Evolutionary conservation across 1,139 yeast genomes (phyloP).

Genomic region (Nadsonia starkeyi-henricii): DNA sequence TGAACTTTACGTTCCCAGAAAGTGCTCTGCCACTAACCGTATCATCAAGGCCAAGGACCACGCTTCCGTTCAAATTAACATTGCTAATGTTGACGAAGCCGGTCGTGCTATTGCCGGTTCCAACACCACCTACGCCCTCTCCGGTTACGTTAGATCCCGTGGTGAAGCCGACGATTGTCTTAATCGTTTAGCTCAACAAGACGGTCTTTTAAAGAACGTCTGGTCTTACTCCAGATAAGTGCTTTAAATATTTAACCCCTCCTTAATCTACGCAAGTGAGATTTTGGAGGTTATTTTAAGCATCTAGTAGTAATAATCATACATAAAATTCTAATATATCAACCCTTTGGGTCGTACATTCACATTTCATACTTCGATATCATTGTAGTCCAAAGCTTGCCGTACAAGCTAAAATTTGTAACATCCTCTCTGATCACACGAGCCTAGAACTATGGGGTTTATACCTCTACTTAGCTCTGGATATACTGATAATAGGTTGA

Average conservation of each 20-base stretch:
- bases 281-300: no score
- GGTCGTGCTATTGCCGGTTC: constrained; percentile 92
- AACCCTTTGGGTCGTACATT: no score
- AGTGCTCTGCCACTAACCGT: constrained; percentile 99
- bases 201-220: constrained; percentile 96
- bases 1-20: constrained; percentile 99
- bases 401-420: no score
- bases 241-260: background rate
- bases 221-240: constrained; percentile 97
- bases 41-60: constrained; percentile 99
- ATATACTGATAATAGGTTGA: no score
- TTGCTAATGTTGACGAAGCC: constrained; percentile 81
- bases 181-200: constrained; percentile 99
- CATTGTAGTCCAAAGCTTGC: no score
- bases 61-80: constrained; percentile 91
- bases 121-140: constrained; percentile 89
- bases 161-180: constrained; percentile 98
- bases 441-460: no score
- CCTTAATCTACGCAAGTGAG: no score
- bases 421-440: no score
- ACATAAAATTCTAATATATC: no score
- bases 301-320: no score
- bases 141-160: constrained; percentile 84
- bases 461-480: no score
- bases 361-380: no score